Evolutionary conservation across 768 basidiomycete species (phyloP).

Genomic region (Lactarius psammicola): DNA sequence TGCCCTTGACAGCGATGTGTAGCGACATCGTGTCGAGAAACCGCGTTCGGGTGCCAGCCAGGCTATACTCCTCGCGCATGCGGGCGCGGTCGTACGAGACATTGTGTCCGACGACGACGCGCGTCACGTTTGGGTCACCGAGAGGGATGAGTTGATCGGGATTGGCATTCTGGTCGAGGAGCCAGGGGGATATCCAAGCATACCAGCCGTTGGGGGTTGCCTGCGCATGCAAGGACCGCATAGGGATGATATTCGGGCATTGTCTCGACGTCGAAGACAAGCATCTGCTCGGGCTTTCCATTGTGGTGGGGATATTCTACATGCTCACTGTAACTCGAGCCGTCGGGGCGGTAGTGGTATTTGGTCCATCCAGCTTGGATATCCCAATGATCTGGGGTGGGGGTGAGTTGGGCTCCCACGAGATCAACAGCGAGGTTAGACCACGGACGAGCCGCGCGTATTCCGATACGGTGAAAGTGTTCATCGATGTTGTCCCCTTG

Average conservation of each 20-base stretch:
- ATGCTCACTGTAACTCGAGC: constrained; percentile 70
- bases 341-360: constrained; percentile 69
- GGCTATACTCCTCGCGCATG: constrained; percentile 76
- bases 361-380: constrained; percentile 86
- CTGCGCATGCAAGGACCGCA: constrained; percentile 87
- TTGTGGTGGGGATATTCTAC: constrained; percentile 66
- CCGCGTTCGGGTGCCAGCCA: constrained; percentile 64
- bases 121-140: constrained; percentile 51
- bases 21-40: constrained; percentile 95
- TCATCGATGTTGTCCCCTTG: constrained; percentile 80
- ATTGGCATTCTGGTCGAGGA: constrained; percentile 60
- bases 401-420: constrained; percentile 53
- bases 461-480: constrained; percentile 85
- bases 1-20: constrained; percentile 91
- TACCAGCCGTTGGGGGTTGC: constrained; percentile 88
- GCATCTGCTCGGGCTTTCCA: constrained; percentile 64
- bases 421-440: constrained; percentile 63
- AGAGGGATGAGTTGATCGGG: constrained; percentile 70
- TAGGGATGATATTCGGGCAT: constrained; percentile 80
- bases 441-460: constrained; percentile 71
- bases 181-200: constrained; percentile 93
- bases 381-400: constrained; percentile 54
- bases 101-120: constrained; percentile 89
- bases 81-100: constrained; percentile 91
- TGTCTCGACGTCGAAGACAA: constrained; percentile 94